Percentiles rank a stretch among this genome's conserved stretches.
These are phyloP conservation scores for Protomyces inundatus DNA, from an alignment of 1,139 yeast genomes.

Conservation along the genomic window DNA sequence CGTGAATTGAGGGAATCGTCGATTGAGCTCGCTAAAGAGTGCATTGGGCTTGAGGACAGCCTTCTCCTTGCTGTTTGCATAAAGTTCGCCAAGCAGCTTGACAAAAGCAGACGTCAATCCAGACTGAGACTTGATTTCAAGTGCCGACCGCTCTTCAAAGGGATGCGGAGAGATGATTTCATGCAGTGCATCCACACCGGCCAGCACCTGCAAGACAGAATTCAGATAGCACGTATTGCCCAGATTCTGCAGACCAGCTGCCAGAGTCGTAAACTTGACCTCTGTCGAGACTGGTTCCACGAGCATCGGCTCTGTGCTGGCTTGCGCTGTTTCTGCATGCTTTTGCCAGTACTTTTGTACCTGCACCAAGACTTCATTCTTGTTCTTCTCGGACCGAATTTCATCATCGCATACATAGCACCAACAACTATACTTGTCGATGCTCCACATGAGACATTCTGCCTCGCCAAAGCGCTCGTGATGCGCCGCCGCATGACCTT, in stretches of 20 bases:
- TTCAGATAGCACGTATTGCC: slow-evolving; percentile 31
- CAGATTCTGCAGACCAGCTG: slow-evolving; percentile 29
- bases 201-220: slow-evolving; percentile 28
- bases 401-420: slow-evolving; percentile 25
- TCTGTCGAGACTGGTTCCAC: not conserved
- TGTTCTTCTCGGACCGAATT: slow-evolving; percentile 4
- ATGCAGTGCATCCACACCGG: slow-evolving; percentile 22
- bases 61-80: slow-evolving; percentile 15
- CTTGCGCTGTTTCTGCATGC: slow-evolving; percentile 10
- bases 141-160: slow-evolving; percentile 4
- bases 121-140: slow-evolving; percentile 9
- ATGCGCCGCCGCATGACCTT: slow-evolving; percentile 22
- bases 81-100: slow-evolving; percentile 23
- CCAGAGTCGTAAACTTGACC: not conserved
- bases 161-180: slow-evolving; percentile 26
- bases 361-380: slow-evolving; percentile 15
- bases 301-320: not conserved
- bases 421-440: slow-evolving; percentile 12
- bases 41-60: slow-evolving; percentile 19
- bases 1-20: slow-evolving; percentile 25
- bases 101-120: slow-evolving; percentile 25
- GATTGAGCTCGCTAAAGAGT: slow-evolving; percentile 23
- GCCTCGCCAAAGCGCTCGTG: slow-evolving; percentile 6
- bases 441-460: slow-evolving; percentile 25
- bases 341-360: slow-evolving; percentile 24